These are phyloP conservation scores for Lentinula boryana DNA, from an alignment of 768 basidiomycete genomes.

Conservation along the genomic window DNA sequence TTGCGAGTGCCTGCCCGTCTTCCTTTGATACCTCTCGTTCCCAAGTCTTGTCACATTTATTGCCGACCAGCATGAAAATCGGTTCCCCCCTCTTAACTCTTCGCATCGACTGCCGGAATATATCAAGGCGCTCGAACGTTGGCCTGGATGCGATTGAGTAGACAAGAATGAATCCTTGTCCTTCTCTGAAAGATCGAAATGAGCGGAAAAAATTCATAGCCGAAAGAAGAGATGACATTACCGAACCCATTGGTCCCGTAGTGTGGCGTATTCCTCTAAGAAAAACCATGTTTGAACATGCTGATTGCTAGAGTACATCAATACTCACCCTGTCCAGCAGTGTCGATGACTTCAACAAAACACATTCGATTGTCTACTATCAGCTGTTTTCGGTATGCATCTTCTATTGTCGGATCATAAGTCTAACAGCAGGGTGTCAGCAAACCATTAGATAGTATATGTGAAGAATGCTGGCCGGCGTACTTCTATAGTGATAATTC, in stretches of 20 bases:
- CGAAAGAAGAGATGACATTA: constrained; percentile 32
- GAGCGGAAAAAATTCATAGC: not conserved
- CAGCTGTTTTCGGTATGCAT: constrained; percentile 93
- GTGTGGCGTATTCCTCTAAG: constrained; percentile 92
- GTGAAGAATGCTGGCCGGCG: constrained; percentile 12
- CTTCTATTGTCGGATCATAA: constrained; percentile 98
- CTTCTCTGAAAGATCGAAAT: constrained; percentile 53
- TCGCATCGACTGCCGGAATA: constrained; percentile 85
- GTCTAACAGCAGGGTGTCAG: constrained; percentile 43
- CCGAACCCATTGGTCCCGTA: constrained; percentile 98
- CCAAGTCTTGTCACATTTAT: constrained; percentile 91
- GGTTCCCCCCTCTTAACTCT: constrained; percentile 83
- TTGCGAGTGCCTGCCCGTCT: constrained; percentile 79
- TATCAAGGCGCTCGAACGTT: constrained; percentile 85
- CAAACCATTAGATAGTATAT: constrained; percentile 9
- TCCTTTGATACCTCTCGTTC: constrained; percentile 89
- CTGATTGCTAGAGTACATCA: constrained; percentile 9
- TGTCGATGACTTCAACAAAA: constrained; percentile 95
- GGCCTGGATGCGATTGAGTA: constrained; percentile 95
- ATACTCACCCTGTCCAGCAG: constrained; percentile 87
- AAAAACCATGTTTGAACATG: constrained; percentile 1
- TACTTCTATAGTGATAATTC: constrained; percentile 44
- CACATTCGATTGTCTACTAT: constrained; percentile 94
- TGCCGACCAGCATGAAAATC: constrained; percentile 92
- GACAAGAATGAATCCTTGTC: constrained; percentile 96